Base-by-base conservation (phyloP, 2,329 filamentous ascomycete species). In the Whalleya microplaca region DNA sequence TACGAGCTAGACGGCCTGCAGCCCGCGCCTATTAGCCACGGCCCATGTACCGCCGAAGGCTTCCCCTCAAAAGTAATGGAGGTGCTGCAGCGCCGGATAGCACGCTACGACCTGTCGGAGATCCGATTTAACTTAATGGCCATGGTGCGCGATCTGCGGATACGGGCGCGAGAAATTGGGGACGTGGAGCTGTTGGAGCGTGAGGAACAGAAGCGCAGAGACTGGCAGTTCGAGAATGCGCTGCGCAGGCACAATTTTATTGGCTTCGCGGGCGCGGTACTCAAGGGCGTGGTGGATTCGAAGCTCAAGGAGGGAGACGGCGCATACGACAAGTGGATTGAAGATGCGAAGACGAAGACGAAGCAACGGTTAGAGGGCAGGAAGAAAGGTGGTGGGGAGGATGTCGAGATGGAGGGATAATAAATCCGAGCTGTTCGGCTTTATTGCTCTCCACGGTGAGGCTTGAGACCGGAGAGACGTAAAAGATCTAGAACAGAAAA, bases 1-100 rank as follows among this genome's bases (percentile, higher is more conserved):
- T 99, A 97, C 80, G 95, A 99, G 77, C 84, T 99, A 50, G 95
- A 99, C 75, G 95, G 95, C 18, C 80, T 99, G 62, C 94, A 98
- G 76, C 92, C 92, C 3, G 90, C 91, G 55, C 95, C 95, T 53
- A 97, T 99, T 66, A 87, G 85, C 48, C 95, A 99, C 75, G 95
- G 94, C 23, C 63, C 83, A 2, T 96, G 92, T 73, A 78, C 80
- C 0, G 69, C 77, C n/a, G 83, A 84, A 2, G 80, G 87, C 32
- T 98, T 99, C 71, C 86, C 92, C 0, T 78, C 85, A 53, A 89
- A 87, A 67, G 89, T 98, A 46, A 91, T 96, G 61, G 80, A 90
- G n/a, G 93, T 98, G 40, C 79, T 99, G 56, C 90, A 91, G 75
- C 82, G 89, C 55, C 85, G 95, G 51, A 90, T 99, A 65, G 88